Base-by-base conservation (phyloP, 768 basidiomycete genomes). In the Lactarius hengduanensis region DNA sequence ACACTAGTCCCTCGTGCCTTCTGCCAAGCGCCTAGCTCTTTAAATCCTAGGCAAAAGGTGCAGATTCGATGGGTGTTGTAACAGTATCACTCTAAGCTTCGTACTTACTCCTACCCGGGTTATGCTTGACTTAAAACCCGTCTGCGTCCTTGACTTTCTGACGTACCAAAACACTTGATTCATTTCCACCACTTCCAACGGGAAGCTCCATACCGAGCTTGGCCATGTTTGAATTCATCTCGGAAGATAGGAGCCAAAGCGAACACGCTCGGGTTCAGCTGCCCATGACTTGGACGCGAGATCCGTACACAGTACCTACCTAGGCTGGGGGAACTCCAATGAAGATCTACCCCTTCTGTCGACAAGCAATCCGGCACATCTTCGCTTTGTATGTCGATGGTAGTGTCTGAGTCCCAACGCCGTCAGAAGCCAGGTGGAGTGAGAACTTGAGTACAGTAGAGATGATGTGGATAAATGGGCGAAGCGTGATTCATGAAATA, bases 401-500 rank as follows among this genome's bases (percentile, higher is more conserved):
- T 11, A 50, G 4, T 10, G 20, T 47, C n/a, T 11, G n/a, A 47
- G 45, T 26, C 50, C 26, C 50, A 28, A 53, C 50, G 13, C 50
- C 50, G 11, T 53, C 13, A 53, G 50, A 53, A 53, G 50, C 26
- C 22, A 53, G 50, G 50, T 7, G 50, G 50, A 53, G 50, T 15
- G 11, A 26, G 26, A 53, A 53, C 47, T 26, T 26, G 22, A 50
- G 47, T 20, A 26, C 11, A 26, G 50, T 6, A 26, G 11, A 22
- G 47, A 22, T n/a, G 20, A n/a, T 45, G 43, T 10, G 43, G 43
- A 50, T 8, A 22, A 22, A 50, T 45, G 65, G n/a, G 71, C 77
- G 73, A 69, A 72, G 43, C 68, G 74, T 63, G 74, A 75, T 72
- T 68, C 73, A 78, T 72, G 74, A 38, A 38, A 38, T 11, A 13